Base-by-base conservation (phyloP, 1,284 basidiomycete genomes). In the Coriolopsis trogii region DNA sequence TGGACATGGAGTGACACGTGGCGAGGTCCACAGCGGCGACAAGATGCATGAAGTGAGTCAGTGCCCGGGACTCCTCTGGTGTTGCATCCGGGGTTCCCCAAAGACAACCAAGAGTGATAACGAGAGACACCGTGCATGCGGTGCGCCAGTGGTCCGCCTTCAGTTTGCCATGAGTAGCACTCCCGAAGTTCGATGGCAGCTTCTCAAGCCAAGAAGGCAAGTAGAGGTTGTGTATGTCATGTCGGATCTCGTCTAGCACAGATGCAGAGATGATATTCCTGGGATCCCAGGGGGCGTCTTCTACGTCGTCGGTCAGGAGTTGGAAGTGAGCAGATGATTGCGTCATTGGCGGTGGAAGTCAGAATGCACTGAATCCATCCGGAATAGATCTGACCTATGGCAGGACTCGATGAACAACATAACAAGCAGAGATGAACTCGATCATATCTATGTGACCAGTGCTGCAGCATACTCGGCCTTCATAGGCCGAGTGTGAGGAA, bases 61-160 rank as follows among this genome's bases (percentile, higher is more conserved):
- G 21, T 5, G 33, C 31, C 6, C 13, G 21, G 15, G 12, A 25
- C 23, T 45, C 43, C 12, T 45, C 6, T 13, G 6, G 18, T 10
- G 24, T 25, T 12, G 31, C 12, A 2, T 31, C 16, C n/a, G 43
- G 3, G n/a, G 7, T 18, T 25, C 43, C 43, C 43, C 43, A 45
- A 10, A 45, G 23, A 5, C 43, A 24, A 6, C 26, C 24, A 6
- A 45, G 43, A 6, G 43, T 45, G 23, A 45, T 37, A 60, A 53
- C 37, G 16, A 67, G 39, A 26, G 51, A 43, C 18, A 68, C 48
- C 1, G 56, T 56, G 26, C 55, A 56, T 3, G 55, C 44, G 8
- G 59, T 60, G 2, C 56, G 29, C 63, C 63, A 69, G 20, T 67
- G 58, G 38, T 67, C 65, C 2, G 66, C 66, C 20, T 53, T 63